These are phyloP conservation scores for Teunomyces kruisii DNA, from an alignment of 805 yeast genomes.

Conservation along the genomic window DNA sequence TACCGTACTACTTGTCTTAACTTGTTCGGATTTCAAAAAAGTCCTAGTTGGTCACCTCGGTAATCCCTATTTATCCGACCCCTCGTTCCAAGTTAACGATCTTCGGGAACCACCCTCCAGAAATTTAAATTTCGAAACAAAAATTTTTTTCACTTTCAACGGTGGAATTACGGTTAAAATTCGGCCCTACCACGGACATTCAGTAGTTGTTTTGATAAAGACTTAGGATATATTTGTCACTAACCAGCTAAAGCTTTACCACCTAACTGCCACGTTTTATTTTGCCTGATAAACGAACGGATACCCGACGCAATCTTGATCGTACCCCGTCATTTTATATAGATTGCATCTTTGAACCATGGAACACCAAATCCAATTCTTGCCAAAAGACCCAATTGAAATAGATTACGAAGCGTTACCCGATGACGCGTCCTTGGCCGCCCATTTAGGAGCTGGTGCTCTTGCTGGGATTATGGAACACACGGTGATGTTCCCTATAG, in stretches of 20 bases:
- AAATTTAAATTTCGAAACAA: background rate
- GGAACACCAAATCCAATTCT: conserved; percentile 24
- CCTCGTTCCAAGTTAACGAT: background rate
- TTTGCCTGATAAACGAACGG: background rate
- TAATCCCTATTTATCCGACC: background rate
- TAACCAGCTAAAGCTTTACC: background rate
- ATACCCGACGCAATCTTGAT: background rate
- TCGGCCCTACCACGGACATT: background rate
- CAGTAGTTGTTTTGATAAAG: background rate
- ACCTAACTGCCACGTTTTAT: no score
- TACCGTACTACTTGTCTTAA: background rate
- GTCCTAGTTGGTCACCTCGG: background rate
- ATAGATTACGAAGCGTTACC: conserved; percentile 93
- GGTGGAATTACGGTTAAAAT: background rate
- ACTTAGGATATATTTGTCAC: background rate
- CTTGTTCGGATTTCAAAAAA: no score
- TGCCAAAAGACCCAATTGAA: conserved; percentile 43
- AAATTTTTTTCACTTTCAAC: conserved; percentile 2
- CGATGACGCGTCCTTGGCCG: conserved; percentile 73
- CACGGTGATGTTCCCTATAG: conserved; percentile 94
- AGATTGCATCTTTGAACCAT: conserved; percentile 9
- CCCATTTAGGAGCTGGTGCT: conserved; percentile 91
- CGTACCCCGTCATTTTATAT: conserved; percentile 1
- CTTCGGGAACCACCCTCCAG: background rate
- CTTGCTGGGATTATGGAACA: conserved; percentile 99